Evolutionary conservation across 306 rosid genomes (phyloP).

Genomic region (Phaseolus lunatus): DNA sequence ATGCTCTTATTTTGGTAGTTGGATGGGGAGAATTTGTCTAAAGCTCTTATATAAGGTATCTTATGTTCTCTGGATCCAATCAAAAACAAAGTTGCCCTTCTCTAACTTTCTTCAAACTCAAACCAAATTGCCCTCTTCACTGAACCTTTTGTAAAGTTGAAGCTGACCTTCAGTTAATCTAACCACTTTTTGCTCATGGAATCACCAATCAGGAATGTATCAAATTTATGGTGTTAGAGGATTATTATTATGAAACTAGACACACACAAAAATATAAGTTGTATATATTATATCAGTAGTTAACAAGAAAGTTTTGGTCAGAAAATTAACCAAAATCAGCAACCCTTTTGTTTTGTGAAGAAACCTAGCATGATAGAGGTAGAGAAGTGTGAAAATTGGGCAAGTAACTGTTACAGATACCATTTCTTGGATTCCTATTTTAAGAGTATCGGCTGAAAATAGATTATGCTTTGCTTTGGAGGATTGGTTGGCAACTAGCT

Average conservation of each 20-base stretch:
- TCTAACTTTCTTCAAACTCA: constrained; percentile 44
- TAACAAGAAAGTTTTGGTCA: background rate
- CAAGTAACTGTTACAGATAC: constrained; percentile 28
- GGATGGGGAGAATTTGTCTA: constrained; percentile 51
- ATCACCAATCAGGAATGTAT: background rate
- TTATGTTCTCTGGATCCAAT: constrained; percentile 52
- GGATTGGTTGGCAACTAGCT: constrained; percentile 56
- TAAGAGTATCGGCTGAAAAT: constrained; percentile 42
- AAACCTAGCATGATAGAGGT: background rate
- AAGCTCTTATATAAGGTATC: constrained; percentile 54
- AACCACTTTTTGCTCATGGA: background rate
- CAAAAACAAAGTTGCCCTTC: constrained; percentile 35
- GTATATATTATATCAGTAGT: background rate
- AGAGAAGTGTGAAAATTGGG: background rate
- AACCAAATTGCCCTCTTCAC: constrained; percentile 43
- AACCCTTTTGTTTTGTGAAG: background rate
- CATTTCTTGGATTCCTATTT: constrained; percentile 59
- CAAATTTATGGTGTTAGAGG: background rate
- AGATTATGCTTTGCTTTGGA: constrained; percentile 47
- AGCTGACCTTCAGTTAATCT: constrained; percentile 5
- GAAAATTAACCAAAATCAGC: background rate
- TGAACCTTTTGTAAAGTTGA: constrained; percentile 41
- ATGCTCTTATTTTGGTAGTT: constrained; percentile 57
- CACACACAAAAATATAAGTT: too few species aligned
- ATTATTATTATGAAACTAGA: background rate